Evolutionary conservation across 2,329 filamentous ascomycete species (phyloP).

Genomic region (Stromatinia cepivora): DNA sequence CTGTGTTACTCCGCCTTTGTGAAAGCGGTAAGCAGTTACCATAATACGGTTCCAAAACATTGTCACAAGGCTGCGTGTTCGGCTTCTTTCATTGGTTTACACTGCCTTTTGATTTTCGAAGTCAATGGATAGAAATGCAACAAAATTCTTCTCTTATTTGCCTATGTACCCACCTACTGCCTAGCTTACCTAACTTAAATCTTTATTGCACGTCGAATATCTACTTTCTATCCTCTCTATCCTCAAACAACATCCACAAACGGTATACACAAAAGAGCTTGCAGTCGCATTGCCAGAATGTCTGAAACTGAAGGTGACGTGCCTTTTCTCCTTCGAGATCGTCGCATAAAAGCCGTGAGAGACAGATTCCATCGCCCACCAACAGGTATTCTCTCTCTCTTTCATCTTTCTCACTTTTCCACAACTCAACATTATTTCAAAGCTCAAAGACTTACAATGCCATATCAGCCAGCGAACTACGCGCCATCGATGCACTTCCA

Average conservation of each 20-base stretch:
- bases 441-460: background rate
- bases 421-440: background rate
- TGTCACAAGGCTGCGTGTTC: background rate
- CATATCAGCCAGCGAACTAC: conserved; percentile 13
- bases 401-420: background rate
- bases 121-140: background rate
- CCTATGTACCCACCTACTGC: background rate
- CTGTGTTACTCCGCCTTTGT: background rate
- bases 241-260: background rate
- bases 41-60: background rate
- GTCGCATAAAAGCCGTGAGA: conserved; percentile 5
- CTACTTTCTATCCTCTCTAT: background rate
- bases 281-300: background rate
- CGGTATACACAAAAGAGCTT: background rate
- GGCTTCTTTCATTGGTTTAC: background rate
- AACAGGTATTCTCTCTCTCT: background rate
- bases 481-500: conserved; percentile 15
- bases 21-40: background rate
- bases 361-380: conserved; percentile 5
- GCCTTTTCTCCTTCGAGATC: conserved; percentile 7
- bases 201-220: background rate
- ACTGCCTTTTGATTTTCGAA: background rate
- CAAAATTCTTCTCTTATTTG: no score
- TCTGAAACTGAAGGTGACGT: background rate
- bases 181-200: background rate